These are phyloP conservation scores for Penicillium simplicissimum DNA, from an alignment of 495 filamentous ascomycete genomes.

Conservation along the genomic window DNA sequence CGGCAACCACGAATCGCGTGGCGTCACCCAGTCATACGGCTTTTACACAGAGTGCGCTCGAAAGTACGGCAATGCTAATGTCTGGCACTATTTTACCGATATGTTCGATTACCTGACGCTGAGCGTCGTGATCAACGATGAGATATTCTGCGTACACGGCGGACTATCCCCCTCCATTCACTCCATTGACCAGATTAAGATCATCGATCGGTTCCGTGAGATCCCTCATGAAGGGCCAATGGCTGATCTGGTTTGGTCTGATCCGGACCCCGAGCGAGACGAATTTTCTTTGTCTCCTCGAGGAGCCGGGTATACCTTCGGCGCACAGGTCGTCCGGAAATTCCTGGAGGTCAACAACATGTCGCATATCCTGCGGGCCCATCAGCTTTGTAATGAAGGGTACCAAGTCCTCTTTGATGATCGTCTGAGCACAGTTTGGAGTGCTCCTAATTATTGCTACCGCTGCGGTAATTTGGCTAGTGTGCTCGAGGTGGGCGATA, in stretches of 20 bases:
- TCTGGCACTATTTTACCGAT: conserved; percentile 99
- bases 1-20: conserved; percentile 95
- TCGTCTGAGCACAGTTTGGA: conserved; percentile 93
- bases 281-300: conserved; percentile 94
- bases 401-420: conserved; percentile 96
- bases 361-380: conserved; percentile 93
- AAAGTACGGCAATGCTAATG: conserved; percentile 97
- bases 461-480: conserved; percentile 96
- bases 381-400: conserved; percentile 96
- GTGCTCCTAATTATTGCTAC: conserved; percentile 95
- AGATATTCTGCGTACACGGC: conserved; percentile 98
- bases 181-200: conserved; percentile 98
- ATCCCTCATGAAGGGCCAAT: conserved; percentile 98
- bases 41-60: conserved; percentile 98
- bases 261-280: conserved; percentile 92
- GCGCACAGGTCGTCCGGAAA: conserved; percentile 94
- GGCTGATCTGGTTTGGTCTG: conserved; percentile 98
- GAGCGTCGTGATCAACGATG: conserved; percentile 95
- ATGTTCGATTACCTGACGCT: conserved; percentile 99
- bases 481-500: conserved; percentile 91
- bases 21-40: conserved; percentile 97
- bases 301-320: conserved; percentile 95
- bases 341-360: conserved; percentile 96
- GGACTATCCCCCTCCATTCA: conserved; percentile 95
- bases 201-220: conserved; percentile 97